These are phyloP conservation scores for Prunus davidiana DNA, from an alignment of 306 rosid species.

Conservation along the genomic window DNA sequence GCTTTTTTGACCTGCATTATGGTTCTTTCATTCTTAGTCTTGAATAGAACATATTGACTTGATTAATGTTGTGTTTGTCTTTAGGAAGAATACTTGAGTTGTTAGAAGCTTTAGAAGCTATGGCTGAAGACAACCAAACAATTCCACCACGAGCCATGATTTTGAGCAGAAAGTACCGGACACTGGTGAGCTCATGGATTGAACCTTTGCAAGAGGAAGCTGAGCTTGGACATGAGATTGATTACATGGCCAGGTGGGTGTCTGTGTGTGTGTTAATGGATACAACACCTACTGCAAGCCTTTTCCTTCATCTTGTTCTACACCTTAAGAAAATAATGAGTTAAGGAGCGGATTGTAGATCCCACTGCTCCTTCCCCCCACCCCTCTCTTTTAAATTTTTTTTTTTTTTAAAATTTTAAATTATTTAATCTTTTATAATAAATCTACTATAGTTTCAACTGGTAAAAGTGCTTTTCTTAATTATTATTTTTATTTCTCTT, in stretches of 20 bases:
- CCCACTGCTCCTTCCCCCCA: no score
- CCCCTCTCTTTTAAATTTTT: no score
- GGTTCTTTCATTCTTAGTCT: constrained; percentile 20
- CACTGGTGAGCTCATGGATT: constrained; percentile 96
- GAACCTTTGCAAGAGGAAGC: constrained; percentile 98
- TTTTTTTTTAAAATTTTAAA: no score
- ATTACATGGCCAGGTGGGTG: constrained; percentile 94
- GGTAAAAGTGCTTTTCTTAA: no score
- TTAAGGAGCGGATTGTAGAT: neutral
- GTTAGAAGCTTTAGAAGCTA: constrained; percentile 83
- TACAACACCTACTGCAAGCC: neutral
- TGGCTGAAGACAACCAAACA: constrained; percentile 71
- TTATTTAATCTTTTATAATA: no score
- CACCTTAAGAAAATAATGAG: neutral
- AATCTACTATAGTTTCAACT: no score
- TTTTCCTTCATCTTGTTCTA: neutral
- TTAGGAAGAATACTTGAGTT: constrained; percentile 83
- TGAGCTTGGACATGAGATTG: constrained; percentile 94
- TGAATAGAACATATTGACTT: neutral
- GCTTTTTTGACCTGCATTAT: neutral
- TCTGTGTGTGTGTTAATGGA: constrained; percentile 10
- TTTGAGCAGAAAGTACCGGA: constrained; percentile 89
- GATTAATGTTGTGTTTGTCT: constrained; percentile 28
- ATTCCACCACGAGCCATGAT: constrained; percentile 94
- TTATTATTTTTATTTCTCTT: no score